Base-by-base conservation (phyloP, 2,329 filamentous ascomycete species). In the Saccharata proteae region DNA sequence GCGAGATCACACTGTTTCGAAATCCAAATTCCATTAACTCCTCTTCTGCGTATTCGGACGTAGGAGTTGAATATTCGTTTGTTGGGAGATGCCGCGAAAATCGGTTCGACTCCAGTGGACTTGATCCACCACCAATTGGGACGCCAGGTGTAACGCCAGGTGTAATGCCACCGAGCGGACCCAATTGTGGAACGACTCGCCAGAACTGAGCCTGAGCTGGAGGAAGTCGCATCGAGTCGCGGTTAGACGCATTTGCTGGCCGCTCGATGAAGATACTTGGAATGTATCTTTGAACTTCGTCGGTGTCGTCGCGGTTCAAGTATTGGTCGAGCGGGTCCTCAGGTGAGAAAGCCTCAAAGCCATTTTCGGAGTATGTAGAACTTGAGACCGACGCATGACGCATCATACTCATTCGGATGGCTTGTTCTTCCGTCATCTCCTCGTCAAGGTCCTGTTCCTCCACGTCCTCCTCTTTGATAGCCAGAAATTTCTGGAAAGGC, bases 401-500 rank as follows among this genome's bases (percentile, higher is more conserved):
- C 14, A 7, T 7, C 13, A 16, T 15, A 11, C 11, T 35, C 23
- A 28, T 42, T 30, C 13, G 7, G 8, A 12, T 16, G 16, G 26
- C 15, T 13, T 26, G 12, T 5, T 12, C 11, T 23, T 19, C 13
- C 23, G 6, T 16, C 17, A 9, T 15, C 16, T 9, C 13, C 15
- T 21, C 24, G 12, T 18, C n/a, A 3, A n/a, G 15, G 10, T 18
- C n/a, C 4, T 35, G 26, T 9, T 30, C 32, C 9, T 26, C 22
- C 3, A 25, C 32, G 3, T 30, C 32, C n/a, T 35, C 33, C 10
- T 24, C 20, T 6, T 26, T 13, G 4, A 30, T 30, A 5, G 24
- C 16, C 6, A 53, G 26, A 24, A 52, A 48, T 1, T 39, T 55
- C 1, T 62, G 55, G 44, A 78, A 72, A 0, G 61, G 43, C 2